Evolutionary conservation across 2,329 filamentous ascomycete genomes (phyloP).

Genomic region (Hypomyces perniciosus): DNA sequence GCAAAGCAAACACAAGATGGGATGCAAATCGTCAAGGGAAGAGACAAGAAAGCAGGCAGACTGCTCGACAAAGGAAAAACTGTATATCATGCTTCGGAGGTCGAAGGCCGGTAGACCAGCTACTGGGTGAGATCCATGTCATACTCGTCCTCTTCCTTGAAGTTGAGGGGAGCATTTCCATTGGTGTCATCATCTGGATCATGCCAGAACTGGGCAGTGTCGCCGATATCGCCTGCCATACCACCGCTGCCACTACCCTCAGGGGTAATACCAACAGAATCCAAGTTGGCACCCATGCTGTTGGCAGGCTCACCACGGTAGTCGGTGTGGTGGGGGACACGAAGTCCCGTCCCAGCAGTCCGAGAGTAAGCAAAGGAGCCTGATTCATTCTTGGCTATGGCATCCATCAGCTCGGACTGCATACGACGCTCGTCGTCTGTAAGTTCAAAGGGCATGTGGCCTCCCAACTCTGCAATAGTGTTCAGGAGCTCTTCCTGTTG

Average conservation of each 20-base stretch:
- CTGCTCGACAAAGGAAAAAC: constrained; percentile 5
- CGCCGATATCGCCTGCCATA: constrained; percentile 41
- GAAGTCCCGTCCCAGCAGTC: constrained; percentile 73
- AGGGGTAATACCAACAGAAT: constrained; percentile 33
- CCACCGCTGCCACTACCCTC: constrained; percentile 33
- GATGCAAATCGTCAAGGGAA: not conserved
- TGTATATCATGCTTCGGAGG: not conserved
- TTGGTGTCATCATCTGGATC: constrained; percentile 67
- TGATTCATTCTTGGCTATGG: constrained; percentile 72
- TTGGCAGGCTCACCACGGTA: constrained; percentile 73
- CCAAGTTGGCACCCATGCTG: constrained; percentile 33
- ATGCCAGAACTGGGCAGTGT: constrained; percentile 56
- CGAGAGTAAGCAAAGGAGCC: constrained; percentile 79
- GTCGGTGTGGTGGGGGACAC: constrained; percentile 91
- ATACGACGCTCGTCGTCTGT: constrained; percentile 93
- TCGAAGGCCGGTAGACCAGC: constrained; percentile 1
- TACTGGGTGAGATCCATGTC: constrained; percentile 64
- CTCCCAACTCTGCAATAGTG: constrained; percentile 64
- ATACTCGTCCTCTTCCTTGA: constrained; percentile 95
- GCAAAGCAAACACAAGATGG: constrained; percentile 2
- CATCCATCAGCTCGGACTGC: constrained; percentile 86
- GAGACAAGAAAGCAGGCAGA: not conserved
- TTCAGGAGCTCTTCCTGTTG: constrained; percentile 85
- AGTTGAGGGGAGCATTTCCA: constrained; percentile 50
- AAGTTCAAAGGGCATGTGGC: constrained; percentile 70